Percentiles rank a stretch among this genome's conserved stretches.
phyloP scores from a whole-genome alignment of 164 flowering plant genomes.

The Aristolochia contorta region DNA sequence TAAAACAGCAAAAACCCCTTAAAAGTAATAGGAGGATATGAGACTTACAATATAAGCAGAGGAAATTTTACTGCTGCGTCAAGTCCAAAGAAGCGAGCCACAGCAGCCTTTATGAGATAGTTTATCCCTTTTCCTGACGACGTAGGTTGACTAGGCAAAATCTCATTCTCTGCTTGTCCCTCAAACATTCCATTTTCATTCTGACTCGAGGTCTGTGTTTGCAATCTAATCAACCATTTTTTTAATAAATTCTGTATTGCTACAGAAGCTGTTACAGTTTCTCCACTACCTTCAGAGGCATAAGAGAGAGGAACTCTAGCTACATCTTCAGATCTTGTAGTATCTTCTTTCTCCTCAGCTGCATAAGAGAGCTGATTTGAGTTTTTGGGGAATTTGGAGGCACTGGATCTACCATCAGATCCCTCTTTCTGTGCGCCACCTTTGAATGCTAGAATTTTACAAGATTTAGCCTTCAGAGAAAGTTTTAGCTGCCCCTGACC shows the following conservation, averaged over 20 bases:
- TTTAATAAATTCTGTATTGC: constrained; percentile 48
- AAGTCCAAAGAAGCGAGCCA: constrained; percentile 39
- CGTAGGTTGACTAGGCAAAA: constrained; percentile 15
- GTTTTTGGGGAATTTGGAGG: constrained; percentile 33
- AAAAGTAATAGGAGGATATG: background rate
- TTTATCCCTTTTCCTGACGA: constrained; percentile 19
- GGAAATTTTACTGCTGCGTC: constrained; percentile 67
- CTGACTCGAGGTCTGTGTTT: constrained; percentile 33
- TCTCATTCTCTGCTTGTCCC: constrained; percentile 17
- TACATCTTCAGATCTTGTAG: constrained; percentile 33
- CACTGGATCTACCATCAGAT: constrained; percentile 30
- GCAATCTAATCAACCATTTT: constrained; percentile 64
- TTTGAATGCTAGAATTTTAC: constrained; percentile 54
- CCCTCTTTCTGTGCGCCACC: constrained; percentile 43
- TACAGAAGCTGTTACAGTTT: constrained; percentile 29
- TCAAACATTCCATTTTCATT: constrained; percentile 24
- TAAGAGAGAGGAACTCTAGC: constrained; percentile 33
- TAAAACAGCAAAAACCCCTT: background rate
- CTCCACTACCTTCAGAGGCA: constrained; percentile 25
- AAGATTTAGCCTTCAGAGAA: constrained; percentile 26
- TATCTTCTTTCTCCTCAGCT: constrained; percentile 41
- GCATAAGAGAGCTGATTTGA: constrained; percentile 43
- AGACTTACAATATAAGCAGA: constrained; percentile 61
- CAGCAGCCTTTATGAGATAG: constrained; percentile 33
- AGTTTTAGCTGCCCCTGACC: constrained; percentile 21